Percentiles rank a stretch among this genome's conserved stretches.
These are phyloP conservation scores for Dendrobium chrysotoxum DNA, from an alignment of 106 monocot species.

Conservation along the genomic window DNA sequence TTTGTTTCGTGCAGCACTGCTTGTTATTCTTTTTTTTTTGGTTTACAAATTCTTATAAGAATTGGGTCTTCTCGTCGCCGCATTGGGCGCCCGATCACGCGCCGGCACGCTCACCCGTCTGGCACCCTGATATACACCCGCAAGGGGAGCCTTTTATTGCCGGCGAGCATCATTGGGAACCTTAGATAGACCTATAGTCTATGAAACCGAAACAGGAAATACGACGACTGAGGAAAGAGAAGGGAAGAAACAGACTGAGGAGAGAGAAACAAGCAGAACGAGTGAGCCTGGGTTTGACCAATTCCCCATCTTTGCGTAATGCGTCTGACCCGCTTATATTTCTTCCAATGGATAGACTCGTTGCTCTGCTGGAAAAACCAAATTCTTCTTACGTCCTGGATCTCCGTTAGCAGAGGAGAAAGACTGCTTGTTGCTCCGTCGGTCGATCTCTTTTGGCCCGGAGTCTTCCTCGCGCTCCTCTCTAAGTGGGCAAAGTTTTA, in stretches of 20 bases:
- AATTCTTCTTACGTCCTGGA: not conserved
- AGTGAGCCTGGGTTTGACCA: conserved; percentile 6
- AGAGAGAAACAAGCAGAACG: not conserved
- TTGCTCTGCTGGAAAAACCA: not conserved
- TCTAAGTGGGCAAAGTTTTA: not conserved
- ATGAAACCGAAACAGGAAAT: not conserved
- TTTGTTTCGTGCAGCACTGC: too few relatives aligned
- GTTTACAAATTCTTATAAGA: too few relatives aligned
- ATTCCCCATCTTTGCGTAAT: not conserved
- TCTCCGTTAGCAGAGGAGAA: not conserved
- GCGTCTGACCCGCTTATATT: conserved; percentile 2
- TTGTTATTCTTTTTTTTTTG: too few relatives aligned
- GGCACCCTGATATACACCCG: not conserved
- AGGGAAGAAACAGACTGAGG: not conserved
- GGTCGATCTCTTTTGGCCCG: not conserved
- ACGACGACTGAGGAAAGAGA: not conserved
- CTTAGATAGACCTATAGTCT: not conserved
- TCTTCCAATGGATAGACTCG: not conserved
- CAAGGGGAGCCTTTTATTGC: not conserved
- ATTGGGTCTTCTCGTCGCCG: too few relatives aligned
- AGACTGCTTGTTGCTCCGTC: not conserved
- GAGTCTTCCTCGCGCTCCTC: not conserved
- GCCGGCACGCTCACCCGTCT: not conserved
- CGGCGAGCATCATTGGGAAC: not conserved
- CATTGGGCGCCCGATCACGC: too few relatives aligned